These are phyloP conservation scores for Ophiostoma pallidulum DNA, from an alignment of 2,329 filamentous ascomycete genomes.

Conservation along the genomic window DNA sequence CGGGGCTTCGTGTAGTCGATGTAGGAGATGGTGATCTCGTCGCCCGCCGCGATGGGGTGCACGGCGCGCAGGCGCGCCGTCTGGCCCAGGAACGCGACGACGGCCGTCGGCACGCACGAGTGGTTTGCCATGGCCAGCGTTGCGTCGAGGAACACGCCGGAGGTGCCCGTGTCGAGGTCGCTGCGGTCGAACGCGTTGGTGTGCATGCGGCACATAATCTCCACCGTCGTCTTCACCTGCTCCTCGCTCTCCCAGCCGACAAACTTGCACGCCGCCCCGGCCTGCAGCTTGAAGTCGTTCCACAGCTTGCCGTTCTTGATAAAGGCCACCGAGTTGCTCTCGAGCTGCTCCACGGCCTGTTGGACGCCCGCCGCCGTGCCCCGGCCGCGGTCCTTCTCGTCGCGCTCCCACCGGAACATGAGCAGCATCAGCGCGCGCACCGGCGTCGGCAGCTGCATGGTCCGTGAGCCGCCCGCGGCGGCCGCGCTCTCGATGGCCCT, in stretches of 20 bases:
- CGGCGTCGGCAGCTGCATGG: conserved; percentile 39
- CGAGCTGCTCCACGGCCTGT: conserved; percentile 30
- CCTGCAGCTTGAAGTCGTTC: conserved; percentile 40
- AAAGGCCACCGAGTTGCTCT: conserved; percentile 37
- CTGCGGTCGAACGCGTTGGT: conserved; percentile 52
- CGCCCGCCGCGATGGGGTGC: conserved; percentile 36
- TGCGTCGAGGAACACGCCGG: conserved; percentile 48
- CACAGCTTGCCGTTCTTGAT: conserved; percentile 28
- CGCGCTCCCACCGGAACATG: conserved; percentile 31
- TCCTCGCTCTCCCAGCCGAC: conserved; percentile 29
- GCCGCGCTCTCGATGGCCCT: conserved; percentile 26
- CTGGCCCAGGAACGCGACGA: conserved; percentile 45
- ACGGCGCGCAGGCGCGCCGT: conserved; percentile 42
- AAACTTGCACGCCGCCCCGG: conserved; percentile 40
- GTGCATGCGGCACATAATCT: conserved; percentile 48
- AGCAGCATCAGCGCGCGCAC: conserved; percentile 45
- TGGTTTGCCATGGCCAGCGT: conserved; percentile 52
- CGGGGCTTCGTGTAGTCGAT: conserved; percentile 42
- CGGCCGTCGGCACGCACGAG: conserved; percentile 51
- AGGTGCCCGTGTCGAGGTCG: conserved; percentile 42
- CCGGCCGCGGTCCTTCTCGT: too few species aligned
- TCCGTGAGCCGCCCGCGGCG: conserved; percentile 5
- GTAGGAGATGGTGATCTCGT: conserved; percentile 54
- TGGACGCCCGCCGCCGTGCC: conserved; percentile 12
- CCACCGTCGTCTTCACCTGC: conserved; percentile 31